These are phyloP conservation scores for Fusarium vanettenii DNA, from an alignment of 2,329 filamentous ascomycete species.

Conservation along the genomic window DNA sequence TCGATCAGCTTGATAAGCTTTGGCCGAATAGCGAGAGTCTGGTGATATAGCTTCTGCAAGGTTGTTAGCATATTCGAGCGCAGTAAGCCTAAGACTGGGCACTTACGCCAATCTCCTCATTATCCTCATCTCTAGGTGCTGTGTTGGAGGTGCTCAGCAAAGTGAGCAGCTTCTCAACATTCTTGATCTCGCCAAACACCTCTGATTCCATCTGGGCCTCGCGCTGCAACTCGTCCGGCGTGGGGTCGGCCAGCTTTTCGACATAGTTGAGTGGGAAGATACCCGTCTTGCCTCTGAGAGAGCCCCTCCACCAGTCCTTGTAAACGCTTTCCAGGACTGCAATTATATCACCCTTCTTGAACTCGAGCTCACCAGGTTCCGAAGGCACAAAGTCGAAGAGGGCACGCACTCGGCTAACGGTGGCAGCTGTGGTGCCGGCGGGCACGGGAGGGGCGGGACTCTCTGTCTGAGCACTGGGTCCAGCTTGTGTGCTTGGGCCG, in stretches of 20 bases:
- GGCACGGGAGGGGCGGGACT: slow-evolving; percentile 67
- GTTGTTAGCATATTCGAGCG: slow-evolving; percentile 46
- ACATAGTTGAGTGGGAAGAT: slow-evolving; percentile 99
- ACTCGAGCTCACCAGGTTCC: slow-evolving; percentile 93
- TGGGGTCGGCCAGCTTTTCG: slow-evolving; percentile 95
- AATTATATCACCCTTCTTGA: slow-evolving; percentile 96
- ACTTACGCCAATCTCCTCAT: slow-evolving; percentile 91
- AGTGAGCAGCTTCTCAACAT: slow-evolving; percentile 79
- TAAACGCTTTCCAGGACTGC: slow-evolving; percentile 97
- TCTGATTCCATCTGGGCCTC: slow-evolving; percentile 94
- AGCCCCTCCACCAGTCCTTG: slow-evolving; percentile 99
- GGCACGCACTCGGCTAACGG: slow-evolving; percentile 92
- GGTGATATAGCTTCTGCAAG: slow-evolving; percentile 81
- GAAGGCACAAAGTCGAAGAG: slow-evolving; percentile 95
- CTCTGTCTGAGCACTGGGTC: slow-evolving; percentile 54
- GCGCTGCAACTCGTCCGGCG: slow-evolving; percentile 90
- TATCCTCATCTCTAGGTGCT: slow-evolving; percentile 86
- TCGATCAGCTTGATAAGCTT: slow-evolving; percentile 98
- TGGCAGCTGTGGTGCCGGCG: slow-evolving; percentile 92
- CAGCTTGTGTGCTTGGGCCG: slow-evolving; percentile 46
- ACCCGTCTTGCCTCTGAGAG: slow-evolving; percentile 91
- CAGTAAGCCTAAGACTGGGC: no score
- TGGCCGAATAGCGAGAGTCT: slow-evolving; percentile 91
- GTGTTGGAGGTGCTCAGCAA: slow-evolving; percentile 88
- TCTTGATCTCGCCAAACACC: slow-evolving; percentile 74